Evolutionary conservation across 148 eudicot species (phyloP).

Genomic region (Fagopyrum esculentum): DNA sequence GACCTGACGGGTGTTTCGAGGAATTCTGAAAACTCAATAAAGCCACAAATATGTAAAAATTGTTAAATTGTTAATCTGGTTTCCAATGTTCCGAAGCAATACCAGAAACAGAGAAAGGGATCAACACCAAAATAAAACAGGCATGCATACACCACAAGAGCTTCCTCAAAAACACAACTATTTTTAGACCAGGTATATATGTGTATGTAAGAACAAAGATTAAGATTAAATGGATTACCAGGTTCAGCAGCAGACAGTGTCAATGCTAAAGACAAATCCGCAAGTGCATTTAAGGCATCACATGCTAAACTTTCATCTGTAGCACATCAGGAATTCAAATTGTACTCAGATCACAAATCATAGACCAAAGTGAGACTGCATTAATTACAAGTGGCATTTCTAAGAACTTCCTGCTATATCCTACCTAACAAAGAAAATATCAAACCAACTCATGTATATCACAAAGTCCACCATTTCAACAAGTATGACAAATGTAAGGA

Average conservation of each 20-base stretch:
- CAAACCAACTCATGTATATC: background rate
- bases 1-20: background rate
- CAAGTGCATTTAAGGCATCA: slow-evolving; percentile 38
- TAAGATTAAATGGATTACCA: slow-evolving; percentile 19
- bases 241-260: slow-evolving; percentile 21
- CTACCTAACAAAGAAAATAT: background rate
- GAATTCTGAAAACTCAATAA: background rate
- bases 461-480: background rate
- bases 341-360: background rate
- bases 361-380: background rate
- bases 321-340: slow-evolving; percentile 4
- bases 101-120: background rate
- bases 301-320: slow-evolving; percentile 31
- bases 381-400: background rate
- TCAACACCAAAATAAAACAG: background rate
- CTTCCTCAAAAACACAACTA: background rate
- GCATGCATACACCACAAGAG: background rate
- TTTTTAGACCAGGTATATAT: background rate
- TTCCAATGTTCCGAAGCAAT: background rate
- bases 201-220: background rate
- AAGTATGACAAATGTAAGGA: background rate
- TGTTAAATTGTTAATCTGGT: background rate
- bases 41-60: background rate
- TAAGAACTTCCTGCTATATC: background rate
- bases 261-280: slow-evolving; percentile 33